Base-by-base conservation (phyloP, 192 early-diverging fungal species). In the Podila clonocystis region DNA sequence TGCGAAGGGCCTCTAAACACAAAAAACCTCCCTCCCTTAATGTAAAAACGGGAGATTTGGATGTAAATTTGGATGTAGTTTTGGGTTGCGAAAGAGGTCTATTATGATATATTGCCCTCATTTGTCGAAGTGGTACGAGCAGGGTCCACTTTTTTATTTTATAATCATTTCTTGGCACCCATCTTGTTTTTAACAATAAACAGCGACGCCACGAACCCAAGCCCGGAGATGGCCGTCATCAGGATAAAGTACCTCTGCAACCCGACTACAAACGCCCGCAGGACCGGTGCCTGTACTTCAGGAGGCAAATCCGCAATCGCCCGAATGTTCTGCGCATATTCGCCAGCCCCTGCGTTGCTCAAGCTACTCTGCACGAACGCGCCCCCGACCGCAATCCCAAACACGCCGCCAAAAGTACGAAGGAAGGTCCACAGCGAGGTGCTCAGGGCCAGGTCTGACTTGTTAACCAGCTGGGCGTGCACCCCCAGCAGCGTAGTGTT, bases 351-450 rank as follows among this genome's bases (percentile, higher is more conserved):
- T 0, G 77, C 77, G 0, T 9, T 24, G 30, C 77, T 80, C 48
- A 80, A 26, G 29, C 77, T 80, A 58, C 57, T 80, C 50, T 80
- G 77, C 38, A 80, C 77, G 63, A 92, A 83, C 52, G 91, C 84
- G 22, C 89, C 89, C 9, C 86, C 86, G 41, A 91, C 77, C n/a
- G 91, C 89, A 36, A 93, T 50, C 19, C 92, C 92, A 72, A 93
- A 78, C 9, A 86, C 82, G 26, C 84, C 77, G 1, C 74, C 82
- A 34, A 79, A 74, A 4, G 84, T 85, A 63, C 73, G 85, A 78
- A 69, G 83, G 75, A 76, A 93, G 2, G 79, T 85, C 65, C 73
- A 73, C 12, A 85, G 63, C 13, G 83, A 80, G 3, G 83, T 85
- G 38, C 70, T 74, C 0, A 67, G 52, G n/a, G 83, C 77, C 9